Evolutionary conservation across 441 rosid species (phyloP).

Genomic region (Euphorbia corollata): DNA sequence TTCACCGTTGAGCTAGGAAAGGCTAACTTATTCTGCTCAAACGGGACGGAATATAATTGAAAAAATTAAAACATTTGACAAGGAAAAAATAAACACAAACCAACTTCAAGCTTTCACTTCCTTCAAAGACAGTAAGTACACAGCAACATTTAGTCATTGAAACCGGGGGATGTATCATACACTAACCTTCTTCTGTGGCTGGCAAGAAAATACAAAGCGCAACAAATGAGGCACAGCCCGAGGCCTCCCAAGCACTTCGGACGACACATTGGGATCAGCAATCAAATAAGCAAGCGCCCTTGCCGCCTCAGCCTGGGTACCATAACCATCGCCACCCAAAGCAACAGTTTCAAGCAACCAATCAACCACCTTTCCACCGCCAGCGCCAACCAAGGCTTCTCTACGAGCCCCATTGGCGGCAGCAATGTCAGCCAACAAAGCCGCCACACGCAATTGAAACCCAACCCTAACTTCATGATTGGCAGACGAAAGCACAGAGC

Average conservation of each 20-base stretch:
- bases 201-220: slow-evolving; percentile 78
- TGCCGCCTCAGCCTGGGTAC: slow-evolving; percentile 87
- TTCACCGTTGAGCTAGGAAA: too few relatives aligned
- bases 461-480: slow-evolving; percentile 89
- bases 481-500: slow-evolving; percentile 82
- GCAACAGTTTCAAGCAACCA: slow-evolving; percentile 88
- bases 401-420: slow-evolving; percentile 72
- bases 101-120: neutral
- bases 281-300: slow-evolving; percentile 89
- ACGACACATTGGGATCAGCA: slow-evolving; percentile 69
- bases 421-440: slow-evolving; percentile 77
- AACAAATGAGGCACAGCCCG: slow-evolving; percentile 68
- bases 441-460: slow-evolving; percentile 80
- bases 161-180: neutral
- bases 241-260: slow-evolving; percentile 73
- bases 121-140: neutral
- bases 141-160: neutral
- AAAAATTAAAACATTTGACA: neutral
- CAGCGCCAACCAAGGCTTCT: slow-evolving; percentile 74
- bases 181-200: slow-evolving; percentile 69
- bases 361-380: slow-evolving; percentile 82
- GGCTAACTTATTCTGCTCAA: too few relatives aligned
- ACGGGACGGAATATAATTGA: neutral
- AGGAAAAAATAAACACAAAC: neutral
- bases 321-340: slow-evolving; percentile 44